Evolutionary conservation across 306 rosid species (phyloP), one percentile per base, ranked within the genome.

Genomic region (Begonia masoniana): DNA sequence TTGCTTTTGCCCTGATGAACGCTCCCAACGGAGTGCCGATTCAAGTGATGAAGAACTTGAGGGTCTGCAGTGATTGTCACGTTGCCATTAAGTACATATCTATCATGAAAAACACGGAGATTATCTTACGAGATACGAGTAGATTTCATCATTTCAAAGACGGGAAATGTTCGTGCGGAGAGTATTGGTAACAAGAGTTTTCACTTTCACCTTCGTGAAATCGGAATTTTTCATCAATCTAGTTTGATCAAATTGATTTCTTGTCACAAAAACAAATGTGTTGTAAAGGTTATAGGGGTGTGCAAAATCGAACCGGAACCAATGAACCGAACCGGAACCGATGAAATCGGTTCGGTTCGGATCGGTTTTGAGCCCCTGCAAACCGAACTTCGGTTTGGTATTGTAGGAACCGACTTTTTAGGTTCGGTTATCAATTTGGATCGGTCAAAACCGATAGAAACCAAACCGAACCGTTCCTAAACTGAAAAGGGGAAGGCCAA

Each of bases 101-200:
- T 41, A 61, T 70, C 64, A 70, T 83, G 2, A 75, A 66, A 68
- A 68, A 72, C 42, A 23, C 70, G 47, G 94, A 91, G 61, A 76
- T 86, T 52, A 64, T 71, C 45, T 73, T 81, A 17, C 65, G 88
- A 10, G 92, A 91, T 57, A 56, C 85, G 13, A 82, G 79, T 72
- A 71, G 94, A 76, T 86, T 91, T 79, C 94, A 91, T 75, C 94
- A 85, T 76, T 86, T 91, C 58, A 77, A 74, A 68, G 57, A 75
- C 35, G 96, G 96, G 11, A 51, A 54, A 57, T 83, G 94, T 66
- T 91, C 96, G 57, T 86, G 96, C 60, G 77, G 99, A 63, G 82
- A 83, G 66, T 85, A 80, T 68, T 81, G 92, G 96, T 83, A 51
- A 6, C 35, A 1, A 26, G 35, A 26, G 35, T 26, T 26, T 26